Conservation (phyloP, 257 asterid genomes). For the Solanum stenotomum region DNA sequence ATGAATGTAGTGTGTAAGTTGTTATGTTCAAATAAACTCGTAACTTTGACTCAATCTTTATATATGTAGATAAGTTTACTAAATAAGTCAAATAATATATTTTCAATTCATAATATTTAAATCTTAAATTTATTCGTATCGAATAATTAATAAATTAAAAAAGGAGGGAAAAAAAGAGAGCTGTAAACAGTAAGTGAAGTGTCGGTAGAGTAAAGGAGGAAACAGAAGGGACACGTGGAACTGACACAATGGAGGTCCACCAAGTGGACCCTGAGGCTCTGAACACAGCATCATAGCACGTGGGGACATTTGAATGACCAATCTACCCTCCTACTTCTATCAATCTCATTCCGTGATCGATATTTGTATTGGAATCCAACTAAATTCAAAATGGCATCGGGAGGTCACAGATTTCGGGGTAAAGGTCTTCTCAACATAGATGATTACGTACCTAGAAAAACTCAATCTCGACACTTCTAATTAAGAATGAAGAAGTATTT, state of each 20-base stretch:
- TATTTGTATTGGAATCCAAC: fast-evolving
- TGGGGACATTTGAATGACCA: conserved; percentile 12
- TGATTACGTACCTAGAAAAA: fast-evolving
- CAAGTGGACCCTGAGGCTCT: conserved; percentile 5
- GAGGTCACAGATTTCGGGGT: not conserved
- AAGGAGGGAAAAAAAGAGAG: not conserved
- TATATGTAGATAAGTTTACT: not conserved
- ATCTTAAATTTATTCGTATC: not conserved
- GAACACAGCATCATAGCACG: conserved; percentile 33
- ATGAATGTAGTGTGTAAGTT: not conserved
- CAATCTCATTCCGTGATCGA: not conserved
- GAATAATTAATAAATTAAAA: not conserved
- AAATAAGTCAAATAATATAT: not conserved
- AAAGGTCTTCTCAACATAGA: no score
- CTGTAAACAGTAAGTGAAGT: conserved; percentile 8
- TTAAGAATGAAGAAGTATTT: no score
- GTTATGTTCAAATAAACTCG: not conserved
- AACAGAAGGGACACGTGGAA: not conserved
- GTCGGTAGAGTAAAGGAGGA: conserved; percentile 32
- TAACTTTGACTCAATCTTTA: not conserved
- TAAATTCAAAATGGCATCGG: not conserved
- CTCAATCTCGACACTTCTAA: not conserved
- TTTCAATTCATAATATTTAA: not conserved
- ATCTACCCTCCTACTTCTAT: not conserved
- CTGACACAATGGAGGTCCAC: not conserved